These are phyloP conservation scores for Neofusicoccum ribis DNA, from an alignment of 2,329 filamentous ascomycete genomes.

Conservation along the genomic window DNA sequence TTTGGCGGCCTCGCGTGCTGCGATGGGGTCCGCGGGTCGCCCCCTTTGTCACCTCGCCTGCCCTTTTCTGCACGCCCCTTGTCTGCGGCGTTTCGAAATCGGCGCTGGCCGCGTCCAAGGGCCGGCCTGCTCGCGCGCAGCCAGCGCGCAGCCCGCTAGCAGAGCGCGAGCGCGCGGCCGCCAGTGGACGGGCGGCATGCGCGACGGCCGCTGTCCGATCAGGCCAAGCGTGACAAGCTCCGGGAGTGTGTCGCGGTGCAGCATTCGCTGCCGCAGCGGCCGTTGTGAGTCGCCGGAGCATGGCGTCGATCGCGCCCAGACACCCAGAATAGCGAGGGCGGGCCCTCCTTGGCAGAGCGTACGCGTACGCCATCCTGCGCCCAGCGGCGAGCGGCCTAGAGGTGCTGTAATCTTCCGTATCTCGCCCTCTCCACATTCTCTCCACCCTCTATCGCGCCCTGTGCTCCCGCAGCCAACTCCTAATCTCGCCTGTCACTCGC, in stretches of 20 bases:
- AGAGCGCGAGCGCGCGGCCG: neutral
- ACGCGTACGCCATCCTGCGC: constrained; percentile 14
- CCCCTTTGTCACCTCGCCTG: constrained; percentile 7
- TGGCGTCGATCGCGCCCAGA: constrained; percentile 10
- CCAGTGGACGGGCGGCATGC: neutral
- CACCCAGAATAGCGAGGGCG: constrained; percentile 12
- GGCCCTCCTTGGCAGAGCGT: constrained; percentile 11
- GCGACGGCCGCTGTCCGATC: neutral
- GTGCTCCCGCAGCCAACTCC: neutral
- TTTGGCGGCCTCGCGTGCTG: neutral
- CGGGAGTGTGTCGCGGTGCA: constrained; percentile 10
- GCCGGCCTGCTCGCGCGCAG: neutral
- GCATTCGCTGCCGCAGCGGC: constrained; percentile 6
- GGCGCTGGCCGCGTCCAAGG: neutral
- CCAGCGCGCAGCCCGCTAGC: neutral
- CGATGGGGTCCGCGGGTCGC: neutral
- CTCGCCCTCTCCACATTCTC: constrained; percentile 18
- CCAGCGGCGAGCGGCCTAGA: constrained; percentile 8
- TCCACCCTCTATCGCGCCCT: constrained; percentile 2
- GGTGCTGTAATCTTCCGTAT: constrained; percentile 13
- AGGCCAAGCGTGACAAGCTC: neutral
- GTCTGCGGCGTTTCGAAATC: constrained; percentile 13
- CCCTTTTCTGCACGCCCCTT: constrained; percentile 4
- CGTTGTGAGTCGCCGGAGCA: constrained; percentile 1
- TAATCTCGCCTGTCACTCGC: constrained; percentile 18